These are phyloP conservation scores for Coleophoma crateriformis DNA, from an alignment of 2,329 filamentous ascomycete genomes.

Conservation along the genomic window DNA sequence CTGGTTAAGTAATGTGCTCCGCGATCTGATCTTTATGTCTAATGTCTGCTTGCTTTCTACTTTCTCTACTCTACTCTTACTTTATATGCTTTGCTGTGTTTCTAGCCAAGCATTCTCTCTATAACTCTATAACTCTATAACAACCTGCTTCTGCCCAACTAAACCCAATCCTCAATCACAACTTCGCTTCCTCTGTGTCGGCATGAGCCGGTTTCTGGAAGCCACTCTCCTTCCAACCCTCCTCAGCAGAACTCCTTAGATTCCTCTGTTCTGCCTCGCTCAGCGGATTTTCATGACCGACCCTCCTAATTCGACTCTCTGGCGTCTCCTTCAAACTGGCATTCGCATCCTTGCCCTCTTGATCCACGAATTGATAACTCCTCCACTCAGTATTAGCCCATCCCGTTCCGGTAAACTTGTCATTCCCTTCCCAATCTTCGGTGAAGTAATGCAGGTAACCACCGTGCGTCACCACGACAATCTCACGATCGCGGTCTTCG, in stretches of 20 bases:
- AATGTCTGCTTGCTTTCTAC: too few relatives aligned
- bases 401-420: constrained; percentile 21
- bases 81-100: too few relatives aligned
- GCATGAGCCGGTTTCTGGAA: constrained; percentile 5
- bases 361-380: constrained; percentile 18
- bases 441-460: constrained; percentile 82
- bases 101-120: too few relatives aligned
- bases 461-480: constrained; percentile 77
- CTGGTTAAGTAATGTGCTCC: too few relatives aligned
- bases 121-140: too few relatives aligned
- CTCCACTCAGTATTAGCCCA: constrained; percentile 26
- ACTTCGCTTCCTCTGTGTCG: too few relatives aligned
- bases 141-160: too few relatives aligned
- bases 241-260: constrained; percentile 14
- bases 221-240: constrained; percentile 14
- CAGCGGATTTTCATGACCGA: constrained; percentile 14
- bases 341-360: constrained; percentile 4
- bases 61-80: too few relatives aligned
- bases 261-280: constrained; percentile 21
- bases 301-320: constrained; percentile 18
- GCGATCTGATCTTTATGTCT: too few relatives aligned
- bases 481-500: constrained; percentile 54
- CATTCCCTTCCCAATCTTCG: constrained; percentile 64
- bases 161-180: too few relatives aligned
- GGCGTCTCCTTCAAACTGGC: constrained; percentile 20